These are phyloP conservation scores for Trametes gibbosa DNA, from an alignment of 768 basidiomycete genomes.

Conservation along the genomic window DNA sequence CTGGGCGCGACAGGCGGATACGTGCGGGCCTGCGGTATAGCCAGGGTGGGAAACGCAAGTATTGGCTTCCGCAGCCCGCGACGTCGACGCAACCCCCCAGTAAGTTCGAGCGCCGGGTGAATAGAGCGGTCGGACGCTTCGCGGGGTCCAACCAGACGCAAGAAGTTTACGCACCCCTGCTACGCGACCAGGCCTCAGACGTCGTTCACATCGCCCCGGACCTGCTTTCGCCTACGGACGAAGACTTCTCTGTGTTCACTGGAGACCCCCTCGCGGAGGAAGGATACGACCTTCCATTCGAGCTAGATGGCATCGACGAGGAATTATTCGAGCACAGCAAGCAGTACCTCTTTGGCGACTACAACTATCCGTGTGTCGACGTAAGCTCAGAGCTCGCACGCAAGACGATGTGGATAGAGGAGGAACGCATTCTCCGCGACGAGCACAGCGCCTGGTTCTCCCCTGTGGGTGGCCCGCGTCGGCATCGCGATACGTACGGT, in stretches of 20 bases:
- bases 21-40: conserved; percentile 90
- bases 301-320: conserved; percentile 70
- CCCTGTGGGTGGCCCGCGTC: conserved; percentile 50
- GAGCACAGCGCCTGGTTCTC: conserved; percentile 74
- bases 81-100: conserved; percentile 39
- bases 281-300: conserved; percentile 65
- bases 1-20: conserved; percentile 81
- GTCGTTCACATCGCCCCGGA: conserved; percentile 67
- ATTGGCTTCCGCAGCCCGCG: conserved; percentile 84
- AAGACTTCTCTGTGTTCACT: conserved; percentile 16
- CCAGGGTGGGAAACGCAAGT: conserved; percentile 88
- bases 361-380: conserved; percentile 87
- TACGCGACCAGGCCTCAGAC: conserved; percentile 57
- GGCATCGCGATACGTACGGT: conserved; percentile 41
- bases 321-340: conserved; percentile 72
- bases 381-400: conserved; percentile 76
- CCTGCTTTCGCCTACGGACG: conserved; percentile 35
- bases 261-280: conserved; percentile 32
- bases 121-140: conserved; percentile 39
- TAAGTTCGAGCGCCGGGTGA: conserved; percentile 40
- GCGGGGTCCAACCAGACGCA: conserved; percentile 43
- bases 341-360: conserved; percentile 85
- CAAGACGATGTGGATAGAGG: conserved; percentile 72
- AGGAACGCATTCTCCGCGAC: conserved; percentile 77
- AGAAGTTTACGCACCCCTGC: conserved; percentile 74